Conservation (phyloP, 2,329 filamentous ascomycete species). For the Pseudogymnoascus sp. region DNA sequence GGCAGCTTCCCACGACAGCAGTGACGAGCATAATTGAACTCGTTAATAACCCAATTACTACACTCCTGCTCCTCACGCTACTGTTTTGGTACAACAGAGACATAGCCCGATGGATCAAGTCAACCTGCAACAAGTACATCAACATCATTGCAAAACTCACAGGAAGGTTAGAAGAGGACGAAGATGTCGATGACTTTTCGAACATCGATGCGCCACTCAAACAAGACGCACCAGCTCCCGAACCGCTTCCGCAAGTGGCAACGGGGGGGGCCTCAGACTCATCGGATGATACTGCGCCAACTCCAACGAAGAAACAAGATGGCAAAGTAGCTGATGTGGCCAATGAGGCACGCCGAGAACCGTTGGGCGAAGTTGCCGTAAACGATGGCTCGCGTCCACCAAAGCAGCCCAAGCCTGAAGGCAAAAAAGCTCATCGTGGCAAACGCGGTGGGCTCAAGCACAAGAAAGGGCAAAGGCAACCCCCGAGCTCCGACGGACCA, state of each 20-base stretch:
- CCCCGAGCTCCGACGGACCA: slow-evolving; percentile 38
- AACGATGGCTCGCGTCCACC: neutral
- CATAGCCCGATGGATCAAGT: neutral
- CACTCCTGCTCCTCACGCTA: slow-evolving; percentile 21
- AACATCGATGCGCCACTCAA: neutral
- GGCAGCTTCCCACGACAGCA: slow-evolving; percentile 41
- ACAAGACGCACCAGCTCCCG: neutral
- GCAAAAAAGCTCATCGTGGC: slow-evolving; percentile 62
- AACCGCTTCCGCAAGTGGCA: neutral
- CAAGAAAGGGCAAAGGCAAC: slow-evolving; percentile 40
- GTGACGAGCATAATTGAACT: slow-evolving; percentile 45
- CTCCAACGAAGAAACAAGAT: slow-evolving; percentile 21
- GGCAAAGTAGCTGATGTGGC: slow-evolving; percentile 19
- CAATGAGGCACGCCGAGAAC: neutral
- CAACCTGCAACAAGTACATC: neutral
- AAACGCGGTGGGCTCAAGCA: slow-evolving; percentile 64
- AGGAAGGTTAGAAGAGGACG: neutral
- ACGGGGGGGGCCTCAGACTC: neutral
- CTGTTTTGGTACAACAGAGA: slow-evolving; percentile 18
- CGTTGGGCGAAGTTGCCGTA: neutral
- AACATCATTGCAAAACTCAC: neutral
- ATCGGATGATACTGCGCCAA: slow-evolving; percentile 2
- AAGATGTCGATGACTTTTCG: neutral
- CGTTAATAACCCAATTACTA: slow-evolving; percentile 40
- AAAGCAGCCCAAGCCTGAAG: slow-evolving; percentile 33